Base-by-base conservation (phyloP, 2,329 filamentous ascomycete genomes). In the Colletotrichum zoysiae region DNA sequence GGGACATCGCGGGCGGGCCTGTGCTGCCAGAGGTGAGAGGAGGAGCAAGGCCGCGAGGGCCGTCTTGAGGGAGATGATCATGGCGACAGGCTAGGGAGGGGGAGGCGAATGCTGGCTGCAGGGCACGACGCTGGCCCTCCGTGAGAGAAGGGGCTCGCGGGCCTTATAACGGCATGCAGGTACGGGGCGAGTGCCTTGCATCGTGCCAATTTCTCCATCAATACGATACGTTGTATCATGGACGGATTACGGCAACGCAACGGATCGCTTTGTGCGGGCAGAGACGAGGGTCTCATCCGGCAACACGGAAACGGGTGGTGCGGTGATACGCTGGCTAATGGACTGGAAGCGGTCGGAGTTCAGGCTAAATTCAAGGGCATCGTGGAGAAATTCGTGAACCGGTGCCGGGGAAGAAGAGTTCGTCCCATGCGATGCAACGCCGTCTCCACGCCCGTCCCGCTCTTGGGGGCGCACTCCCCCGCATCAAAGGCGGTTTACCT, bases 341-440 rank as follows among this genome's bases (percentile, higher is more conserved):
- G 60, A 26, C 56, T 70, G 59, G 56, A 46, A 56, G 59, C 58
- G 48, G 60, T 23, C 42, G 40, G 64, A 69, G 46, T 71, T 71
- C 70, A 71, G 70, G 70, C 70, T 71, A 71, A 71, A 71, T 71
- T 53, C 65, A 56, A 50, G 16, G 38, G 38, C 18, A 48, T 44
- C 57, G 35, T 58, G 65, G 55, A 33, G 51, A 63, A 53, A 26
- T 53, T 59, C 57, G 38, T 40, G n/a, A 56, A 51, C 33, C 55
- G 42, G 59, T 63, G 65, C 65, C 23, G 58, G 40, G 57, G 68
- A 46, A 63, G 48, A 70, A 68, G 69, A 60, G 70, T 70, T 64
- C 65, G 26, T 72, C 70, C 70, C 65, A 65, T 70, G 48, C 70
- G 60, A 69, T 70, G 42, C 65, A 20, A 70, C 65, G 46, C 66